Evolutionary conservation across 2,329 filamentous ascomycete genomes (phyloP).

Genomic region (Chaetomiaceae sp.): DNA sequence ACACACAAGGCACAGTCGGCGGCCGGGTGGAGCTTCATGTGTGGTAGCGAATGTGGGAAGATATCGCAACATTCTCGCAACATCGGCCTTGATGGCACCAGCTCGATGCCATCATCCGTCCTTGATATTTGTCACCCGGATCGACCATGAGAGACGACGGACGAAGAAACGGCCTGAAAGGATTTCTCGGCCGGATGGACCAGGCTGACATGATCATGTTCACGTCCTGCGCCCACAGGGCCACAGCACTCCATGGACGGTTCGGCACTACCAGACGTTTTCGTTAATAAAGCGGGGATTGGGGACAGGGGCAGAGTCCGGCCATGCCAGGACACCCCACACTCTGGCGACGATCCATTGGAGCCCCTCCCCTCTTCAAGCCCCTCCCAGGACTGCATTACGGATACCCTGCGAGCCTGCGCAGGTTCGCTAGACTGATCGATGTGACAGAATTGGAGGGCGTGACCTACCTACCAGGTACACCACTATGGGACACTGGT

Average conservation of each 20-base stretch:
- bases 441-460: slow-evolving; percentile 12
- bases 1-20: no score
- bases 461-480: slow-evolving; percentile 8
- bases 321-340: slow-evolving; percentile 9
- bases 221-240: no score
- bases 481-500: no score
- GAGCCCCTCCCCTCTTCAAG: slow-evolving; percentile 14
- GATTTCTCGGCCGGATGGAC: slow-evolving; percentile 4
- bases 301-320: background rate
- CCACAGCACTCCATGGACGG: no score
- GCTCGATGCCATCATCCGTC: slow-evolving; percentile 20
- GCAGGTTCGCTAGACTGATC: slow-evolving; percentile 23
- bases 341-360: slow-evolving; percentile 1
- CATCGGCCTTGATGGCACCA: slow-evolving; percentile 16
- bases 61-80: slow-evolving; percentile 26
- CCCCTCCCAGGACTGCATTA: slow-evolving; percentile 21
- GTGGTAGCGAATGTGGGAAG: background rate
- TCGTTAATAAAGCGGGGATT: background rate
- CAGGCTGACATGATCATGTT: slow-evolving; percentile 2
- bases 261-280: no score
- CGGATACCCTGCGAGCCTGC: slow-evolving; percentile 15
- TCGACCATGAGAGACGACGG: background rate
- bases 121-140: slow-evolving; percentile 19
- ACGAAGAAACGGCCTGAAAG: slow-evolving; percentile 10
- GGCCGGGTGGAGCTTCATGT: background rate